A percentile compares a stretch with the other conserved stretches of the same genome.
phyloP scores from a whole-genome alignment of 2,329 filamentous ascomycete species.

The Sclerotinia sclerotiorum region DNA sequence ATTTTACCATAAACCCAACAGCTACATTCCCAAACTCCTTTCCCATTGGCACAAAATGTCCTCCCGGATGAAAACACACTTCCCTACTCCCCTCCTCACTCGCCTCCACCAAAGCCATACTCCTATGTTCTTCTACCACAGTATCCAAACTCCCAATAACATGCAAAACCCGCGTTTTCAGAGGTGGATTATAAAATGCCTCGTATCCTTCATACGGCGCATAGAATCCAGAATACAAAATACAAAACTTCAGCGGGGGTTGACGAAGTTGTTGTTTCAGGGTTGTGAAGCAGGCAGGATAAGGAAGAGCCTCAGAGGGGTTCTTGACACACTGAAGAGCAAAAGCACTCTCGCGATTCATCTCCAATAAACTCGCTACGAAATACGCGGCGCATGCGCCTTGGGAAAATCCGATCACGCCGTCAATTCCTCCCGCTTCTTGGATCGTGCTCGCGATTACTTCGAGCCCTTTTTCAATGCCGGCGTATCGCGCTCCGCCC shows the following conservation, averaged over 20 bases:
- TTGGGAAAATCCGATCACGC: slow-evolving; percentile 79
- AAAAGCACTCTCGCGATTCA: slow-evolving; percentile 49
- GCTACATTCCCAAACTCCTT: slow-evolving; percentile 78
- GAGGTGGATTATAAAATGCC: slow-evolving; percentile 72
- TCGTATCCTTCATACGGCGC: slow-evolving; percentile 60
- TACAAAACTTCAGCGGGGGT: slow-evolving; percentile 65
- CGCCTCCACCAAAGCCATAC: slow-evolving; percentile 62
- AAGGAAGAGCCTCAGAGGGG: slow-evolving; percentile 47
- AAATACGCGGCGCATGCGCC: slow-evolving; percentile 72
- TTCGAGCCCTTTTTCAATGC: slow-evolving; percentile 67
- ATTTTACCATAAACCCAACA: slow-evolving; percentile 66
- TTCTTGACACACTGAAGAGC: slow-evolving; percentile 34
- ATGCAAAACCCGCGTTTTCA: slow-evolving; percentile 77
- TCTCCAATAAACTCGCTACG: slow-evolving; percentile 70
- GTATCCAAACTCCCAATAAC: slow-evolving; percentile 82
- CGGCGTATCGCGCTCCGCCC: slow-evolving; percentile 62
- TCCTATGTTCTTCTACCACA: slow-evolving; percentile 78
- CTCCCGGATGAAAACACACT: slow-evolving; percentile 73
- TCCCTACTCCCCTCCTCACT: slow-evolving; percentile 44
- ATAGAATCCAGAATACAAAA: slow-evolving; percentile 76
- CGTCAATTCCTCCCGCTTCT: slow-evolving; percentile 69
- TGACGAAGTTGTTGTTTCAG: slow-evolving; percentile 44
- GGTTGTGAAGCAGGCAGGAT: slow-evolving; percentile 50
- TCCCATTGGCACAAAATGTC: slow-evolving; percentile 83
- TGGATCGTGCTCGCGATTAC: slow-evolving; percentile 61